Base-by-base conservation (phyloP, 2,329 filamentous ascomycete genomes). In the Aspergillus neotritici region DNA sequence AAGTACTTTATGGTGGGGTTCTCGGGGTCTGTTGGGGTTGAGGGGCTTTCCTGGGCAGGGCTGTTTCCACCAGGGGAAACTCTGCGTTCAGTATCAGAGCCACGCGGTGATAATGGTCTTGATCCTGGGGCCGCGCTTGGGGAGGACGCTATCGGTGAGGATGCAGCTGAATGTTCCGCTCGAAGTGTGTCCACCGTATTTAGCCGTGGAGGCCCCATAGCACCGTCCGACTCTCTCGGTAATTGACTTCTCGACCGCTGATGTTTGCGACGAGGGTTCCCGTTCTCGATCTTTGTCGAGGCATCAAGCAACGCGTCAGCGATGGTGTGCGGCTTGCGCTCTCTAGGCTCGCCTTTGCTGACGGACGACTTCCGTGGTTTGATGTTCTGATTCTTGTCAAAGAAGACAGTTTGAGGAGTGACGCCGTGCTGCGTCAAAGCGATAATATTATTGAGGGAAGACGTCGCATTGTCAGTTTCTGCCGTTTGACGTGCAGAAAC, bases 231-330 rank as follows among this genome's bases (percentile, higher is more conserved):
- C 31, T 61, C 64, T 41, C 63, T 67, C 16, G 65, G 67, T 28
- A 62, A 58, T 40, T 70, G 67, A 46, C 57, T 70, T 50, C 66
- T 66, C 17, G 63, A 61, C 40, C 65, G 64, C 11, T 65, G 55
- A 35, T 66, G 61, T 44, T 58, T 71, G 38, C 68, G 68, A 34
- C 63, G 60, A 33, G 78, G 69, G 6, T 78, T 66, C 4, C 47
- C 47, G 51, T 85, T 82, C 57, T 91, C 85, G 49, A 93, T 88
- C 0, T 86, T 89, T 69, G 87, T 90, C 1, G 89, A 94, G 5
- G 93, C 93, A 65, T 97, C 93, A 25, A 94, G 74, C 12, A 97
- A 73, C 5, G 93, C 93, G 66, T 97, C 91, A 3, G 87, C 82
- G 52, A 97, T 93, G 0, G 89, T 94, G 53, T 87, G 86, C 4